A percentile compares a stretch with the other conserved stretches of the same genome.
Evolutionary conservation across 2,329 filamentous ascomycete genomes (phyloP).

Genomic region (Thelonectria olida): DNA sequence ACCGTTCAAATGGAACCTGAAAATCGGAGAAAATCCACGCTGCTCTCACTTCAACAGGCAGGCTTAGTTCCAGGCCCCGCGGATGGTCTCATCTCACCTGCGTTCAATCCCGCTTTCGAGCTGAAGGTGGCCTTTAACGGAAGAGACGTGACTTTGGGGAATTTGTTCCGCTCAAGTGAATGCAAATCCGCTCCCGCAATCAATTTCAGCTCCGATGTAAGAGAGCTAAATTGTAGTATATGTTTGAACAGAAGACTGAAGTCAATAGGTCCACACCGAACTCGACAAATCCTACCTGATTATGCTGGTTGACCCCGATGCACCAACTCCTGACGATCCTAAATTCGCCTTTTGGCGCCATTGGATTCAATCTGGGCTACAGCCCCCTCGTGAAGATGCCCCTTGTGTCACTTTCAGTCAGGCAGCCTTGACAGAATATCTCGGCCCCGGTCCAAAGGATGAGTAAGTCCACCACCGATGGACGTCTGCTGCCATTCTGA

Average conservation of each 20-base stretch:
- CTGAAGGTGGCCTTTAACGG: conserved; percentile 49
- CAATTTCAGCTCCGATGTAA: conserved; percentile 46
- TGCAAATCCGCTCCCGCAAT: conserved; percentile 49
- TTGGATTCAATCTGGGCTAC: conserved; percentile 57
- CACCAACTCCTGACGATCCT: conserved; percentile 63
- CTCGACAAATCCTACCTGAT: conserved; percentile 52
- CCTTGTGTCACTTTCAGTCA: conserved; percentile 41
- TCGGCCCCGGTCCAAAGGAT: conserved; percentile 56
- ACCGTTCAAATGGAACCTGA: not conserved
- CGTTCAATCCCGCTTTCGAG: conserved; percentile 53
- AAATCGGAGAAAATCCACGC: not conserved
- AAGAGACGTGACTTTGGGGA: conserved; percentile 48
- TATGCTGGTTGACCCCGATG: conserved; percentile 63
- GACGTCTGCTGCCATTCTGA: not conserved
- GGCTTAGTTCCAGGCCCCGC: conserved; percentile 53
- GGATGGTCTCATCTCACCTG: conserved; percentile 49
- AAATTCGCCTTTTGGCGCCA: conserved; percentile 66
- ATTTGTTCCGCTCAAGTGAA: conserved; percentile 51
- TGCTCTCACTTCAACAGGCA: conserved; percentile 37
- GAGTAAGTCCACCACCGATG: conserved; percentile 46
- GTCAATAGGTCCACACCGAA: conserved; percentile 33
- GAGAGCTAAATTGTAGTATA: fast-evolving
- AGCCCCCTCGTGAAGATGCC: conserved; percentile 38
- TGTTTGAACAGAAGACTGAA: not conserved
- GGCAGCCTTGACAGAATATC: conserved; percentile 51